A percentile compares a stretch with the other conserved stretches of the same genome.
Conservation (phyloP, 495 filamentous ascomycete species). For the Penicillium cataractarum region DNA sequence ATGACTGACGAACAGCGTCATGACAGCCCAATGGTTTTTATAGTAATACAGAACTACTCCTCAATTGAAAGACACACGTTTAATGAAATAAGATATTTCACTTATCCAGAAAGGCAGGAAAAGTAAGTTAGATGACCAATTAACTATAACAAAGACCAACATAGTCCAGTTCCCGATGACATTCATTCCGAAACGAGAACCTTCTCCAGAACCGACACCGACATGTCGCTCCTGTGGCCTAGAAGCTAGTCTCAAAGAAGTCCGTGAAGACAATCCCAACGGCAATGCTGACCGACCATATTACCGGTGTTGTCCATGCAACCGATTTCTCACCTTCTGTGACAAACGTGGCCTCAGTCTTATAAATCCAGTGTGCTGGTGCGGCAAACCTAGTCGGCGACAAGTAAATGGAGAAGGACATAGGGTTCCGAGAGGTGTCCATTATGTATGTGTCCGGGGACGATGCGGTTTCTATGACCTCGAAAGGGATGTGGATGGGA, state of each 20-base stretch:
- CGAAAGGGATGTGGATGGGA: not conserved
- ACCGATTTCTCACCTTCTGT: constrained; percentile 9
- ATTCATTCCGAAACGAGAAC: not conserved
- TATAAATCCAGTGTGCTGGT: constrained; percentile 9
- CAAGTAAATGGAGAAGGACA: constrained; percentile 1
- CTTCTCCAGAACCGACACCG: not conserved
- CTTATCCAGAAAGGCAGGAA: not conserved
- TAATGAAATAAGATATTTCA: not conserved
- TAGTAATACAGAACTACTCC: too few species aligned
- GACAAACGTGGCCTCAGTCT: constrained; percentile 12
- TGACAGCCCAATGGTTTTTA: too few species aligned
- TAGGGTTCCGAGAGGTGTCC: constrained; percentile 2
- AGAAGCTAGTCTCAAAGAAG: not conserved
- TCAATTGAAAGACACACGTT: not conserved
- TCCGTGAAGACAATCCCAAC: constrained; percentile 8
- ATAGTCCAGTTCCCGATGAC: not conserved
- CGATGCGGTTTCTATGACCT: constrained; percentile 9
- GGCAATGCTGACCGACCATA: constrained; percentile 16
- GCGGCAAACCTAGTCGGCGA: constrained; percentile 8
- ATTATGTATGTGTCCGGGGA: constrained; percentile 18
- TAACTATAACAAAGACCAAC: not conserved
- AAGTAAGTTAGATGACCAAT: not conserved
- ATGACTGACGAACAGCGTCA: not conserved
- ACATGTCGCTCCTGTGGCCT: not conserved
- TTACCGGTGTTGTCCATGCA: constrained; percentile 8